Base-by-base conservation (phyloP, 352 stramenopile genomes). In the Phytophthora litchii region DNA sequence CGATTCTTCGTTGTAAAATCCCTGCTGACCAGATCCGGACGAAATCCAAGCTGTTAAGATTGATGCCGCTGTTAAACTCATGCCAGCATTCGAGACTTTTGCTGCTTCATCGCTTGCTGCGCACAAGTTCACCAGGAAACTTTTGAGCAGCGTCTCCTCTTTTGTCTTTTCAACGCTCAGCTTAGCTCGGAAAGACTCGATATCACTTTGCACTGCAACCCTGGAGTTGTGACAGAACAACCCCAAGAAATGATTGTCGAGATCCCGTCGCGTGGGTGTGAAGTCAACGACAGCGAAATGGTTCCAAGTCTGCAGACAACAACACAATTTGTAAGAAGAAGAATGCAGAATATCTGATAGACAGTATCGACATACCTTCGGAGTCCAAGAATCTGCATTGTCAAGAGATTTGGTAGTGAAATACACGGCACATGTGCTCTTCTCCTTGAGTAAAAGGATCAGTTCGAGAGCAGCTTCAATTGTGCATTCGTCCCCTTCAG, bases 201-300 rank as follows among this genome's bases (percentile, higher is more conserved):
- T 54, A 3, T 70, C 43, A 40, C 17, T 45, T 25, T 74, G 62
- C 7, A 57, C 35, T 13, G 29, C 14, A 16, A 17, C 27, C 7
- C 19, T 16, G 3, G 19, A 54, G 4, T 54, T 63, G n/a, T 48
- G 42, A 13, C 61, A 69, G 25, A 83, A 77, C 5, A 64, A 19
- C 0, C 68, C 53, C 1, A 76, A 23, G 13, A 88, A 72, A 14
- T 76, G 50, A 19, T 72, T 68, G 4, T 82, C 65, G 1, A 86
- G 60, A 3, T 85, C 74, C 0, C 45, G 52, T 2, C 17, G 17
- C 4, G 71, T 72, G 4, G 78, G 78, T 0, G 74, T 68, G 20
- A 80, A 76, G 37, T 85, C 68, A 50, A 86, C 43, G 0, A 81
- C 63, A 12, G 48, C 48, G 4, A 88, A 65, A n/a, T 86, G 66